Conservation (phyloP, 345 rosid genomes). For the Arabidopsis arenosa region DNA sequence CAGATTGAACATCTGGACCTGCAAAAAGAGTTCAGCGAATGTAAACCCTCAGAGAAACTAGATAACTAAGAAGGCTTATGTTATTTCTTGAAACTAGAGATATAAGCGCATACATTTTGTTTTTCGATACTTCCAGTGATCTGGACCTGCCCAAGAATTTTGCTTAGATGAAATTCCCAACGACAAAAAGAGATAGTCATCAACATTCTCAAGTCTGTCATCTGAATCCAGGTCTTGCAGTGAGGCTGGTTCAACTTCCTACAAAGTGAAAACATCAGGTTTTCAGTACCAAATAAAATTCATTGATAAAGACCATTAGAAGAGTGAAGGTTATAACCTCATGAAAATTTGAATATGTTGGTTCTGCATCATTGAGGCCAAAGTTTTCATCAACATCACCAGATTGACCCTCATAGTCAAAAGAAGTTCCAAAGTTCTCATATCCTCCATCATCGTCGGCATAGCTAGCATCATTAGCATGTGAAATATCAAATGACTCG, state of each 20-base stretch:
- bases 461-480: conserved; percentile 50
- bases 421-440: conserved; percentile 57
- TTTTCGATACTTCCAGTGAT: conserved; percentile 90
- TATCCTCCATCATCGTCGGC: conserved; percentile 57
- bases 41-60: conserved; percentile 22
- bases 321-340: conserved; percentile 56
- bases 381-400: conserved; percentile 51
- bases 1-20: conserved; percentile 58
- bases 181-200: conserved; percentile 64
- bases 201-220: conserved; percentile 65
- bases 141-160: conserved; percentile 99
- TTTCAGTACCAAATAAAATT: conserved; percentile 15
- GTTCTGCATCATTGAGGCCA: conserved; percentile 51
- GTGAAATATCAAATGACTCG: conserved; percentile 49
- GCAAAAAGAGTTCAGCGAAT: conserved; percentile 28
- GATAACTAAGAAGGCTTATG: conserved; percentile 9
- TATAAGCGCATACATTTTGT: conserved; percentile 59
- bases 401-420: conserved; percentile 60
- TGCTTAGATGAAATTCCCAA: conserved; percentile 74
- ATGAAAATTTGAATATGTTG: conserved; percentile 55
- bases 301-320: conserved; percentile 8
- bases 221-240: conserved; percentile 52
- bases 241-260: conserved; percentile 63
- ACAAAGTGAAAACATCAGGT: conserved; percentile 40
- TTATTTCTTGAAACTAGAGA: conserved; percentile 17